phyloP scores from a whole-genome alignment of 768 basidiomycete species.

The Lentinula aciculospora region DNA sequence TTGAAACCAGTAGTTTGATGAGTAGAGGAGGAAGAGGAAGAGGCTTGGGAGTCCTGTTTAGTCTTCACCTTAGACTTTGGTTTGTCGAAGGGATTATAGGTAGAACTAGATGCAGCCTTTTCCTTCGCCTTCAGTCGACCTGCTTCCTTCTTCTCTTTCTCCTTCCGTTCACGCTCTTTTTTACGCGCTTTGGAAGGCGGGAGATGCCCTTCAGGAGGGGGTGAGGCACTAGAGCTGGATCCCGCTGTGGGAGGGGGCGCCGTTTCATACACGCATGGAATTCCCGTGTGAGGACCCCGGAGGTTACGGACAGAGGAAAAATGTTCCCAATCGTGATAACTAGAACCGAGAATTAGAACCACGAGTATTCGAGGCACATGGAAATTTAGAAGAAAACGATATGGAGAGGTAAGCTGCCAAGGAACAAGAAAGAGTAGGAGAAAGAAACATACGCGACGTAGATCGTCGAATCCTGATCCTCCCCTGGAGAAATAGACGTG shows the following conservation, averaged over 20 bases:
- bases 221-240: slow-evolving; percentile 21
- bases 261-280: slow-evolving; percentile 57
- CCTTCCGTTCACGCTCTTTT: slow-evolving; percentile 21
- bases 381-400: slow-evolving; percentile 5
- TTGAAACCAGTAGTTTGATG: slow-evolving; percentile 4
- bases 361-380: not conserved
- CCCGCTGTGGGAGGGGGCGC: slow-evolving; percentile 24
- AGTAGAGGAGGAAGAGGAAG: not conserved
- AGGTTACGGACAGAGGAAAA: slow-evolving; percentile 91
- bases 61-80: slow-evolving; percentile 7
- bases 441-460: slow-evolving; percentile 77
- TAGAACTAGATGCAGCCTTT: slow-evolving; percentile 11
- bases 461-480: slow-evolving; percentile 36
- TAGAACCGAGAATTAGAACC: slow-evolving; percentile 21
- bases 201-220: slow-evolving; percentile 27
- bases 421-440: slow-evolving; percentile 6
- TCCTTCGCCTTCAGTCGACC: slow-evolving; percentile 15
- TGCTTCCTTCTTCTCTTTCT: slow-evolving; percentile 18
- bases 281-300: slow-evolving; percentile 74
- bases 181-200: slow-evolving; percentile 18
- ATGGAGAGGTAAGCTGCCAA: slow-evolving; percentile 4
- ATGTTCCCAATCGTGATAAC: slow-evolving; percentile 93
- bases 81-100: not conserved
- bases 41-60: not conserved
- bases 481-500: slow-evolving; percentile 9